Base-by-base conservation (phyloP, 1,284 basidiomycete species). In the Sanghuangporus baumii region DNA sequence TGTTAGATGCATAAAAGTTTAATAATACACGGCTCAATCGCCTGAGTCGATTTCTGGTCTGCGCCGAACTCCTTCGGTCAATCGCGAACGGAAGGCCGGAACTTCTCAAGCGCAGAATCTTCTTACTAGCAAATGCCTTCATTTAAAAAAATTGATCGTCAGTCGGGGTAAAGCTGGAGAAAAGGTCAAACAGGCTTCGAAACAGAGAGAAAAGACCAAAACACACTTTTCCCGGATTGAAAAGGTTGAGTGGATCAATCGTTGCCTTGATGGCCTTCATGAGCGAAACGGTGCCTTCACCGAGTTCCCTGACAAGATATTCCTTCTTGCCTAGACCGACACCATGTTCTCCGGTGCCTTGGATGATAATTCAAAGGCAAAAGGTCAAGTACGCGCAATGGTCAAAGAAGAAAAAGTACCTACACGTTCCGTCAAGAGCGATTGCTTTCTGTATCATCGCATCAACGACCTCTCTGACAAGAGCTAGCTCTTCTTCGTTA, bases 241-340 rank as follows among this genome's bases (percentile, higher is more conserved):
- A 80, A 64, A 95, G 78, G 67, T 88, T 83, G 54, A 84, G 68
- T 2, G 92, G 91, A 73, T 94, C 92, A 26, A 94, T 78, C 2
- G 85, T 80, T 46, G 74, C 75, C 74, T 94, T 96, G 66, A 94
- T 80, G 6, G 79, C 83, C 74, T 84, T 84, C 93, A 95, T 94
- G 18, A 94, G 75, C 56, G 84, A 82, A 14, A 94, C 86, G 0
- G 92, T 94, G 3, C 84, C 85, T 60, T 79, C 77, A 0, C 93
- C 93, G 4, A 96, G 81, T 73, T 96, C 93, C 52, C 83, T 79
- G 31, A 77, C 72, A 2, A 95, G 80, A 70, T 85, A 89, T 67
- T 84, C 83, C 68, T 83, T 87, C 78, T 93, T 93, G 20, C 90
- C 91, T 14, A 93, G 73, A 0, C 92, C 91, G 20, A 94, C 86